Evolutionary conservation across 352 stramenopile genomes (phyloP), one percentile per base, ranked within the genome.

Genomic region (Phytophthora pluvialis): DNA sequence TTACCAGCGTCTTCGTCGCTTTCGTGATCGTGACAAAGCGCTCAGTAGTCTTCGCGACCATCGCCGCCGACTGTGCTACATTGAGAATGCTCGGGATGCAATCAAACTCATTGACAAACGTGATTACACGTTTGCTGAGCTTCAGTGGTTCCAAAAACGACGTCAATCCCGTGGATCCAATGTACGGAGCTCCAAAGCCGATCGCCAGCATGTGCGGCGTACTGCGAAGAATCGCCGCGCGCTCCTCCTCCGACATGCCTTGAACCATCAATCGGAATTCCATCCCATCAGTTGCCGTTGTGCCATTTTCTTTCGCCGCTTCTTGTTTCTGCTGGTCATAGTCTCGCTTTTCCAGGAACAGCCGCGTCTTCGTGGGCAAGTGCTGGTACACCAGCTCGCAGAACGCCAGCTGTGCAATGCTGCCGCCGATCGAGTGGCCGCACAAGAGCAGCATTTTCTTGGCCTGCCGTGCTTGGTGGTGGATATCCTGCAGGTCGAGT

Each of bases 51-150:
- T 93, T 96, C 1, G 84, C 78, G 21, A 93, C 29, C 73, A 94
- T 83, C 4, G 86, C 77, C 0, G 88, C 75, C 16, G 85, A 89
- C 48, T 96, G 86, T 0, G 86, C 86, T 9, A 94, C 74, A 53
- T 96, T 93, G 26, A 94, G 64, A 57, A 96, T 89, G 25, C 83
- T 85, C 3, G 88, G 88, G 48, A 96, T 93, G 66, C 86, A 96
- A 60, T 96, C 88, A 52, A 88, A 83, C 60, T 96, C 86, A 59
- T 96, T 94, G 16, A 96, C 88, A 46, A 96, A 81, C 31, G 85
- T 93, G 38, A 94, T 60, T 47, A 91, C 60, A 12, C 81, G 77
- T 43, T 80, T 78, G 1, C 56, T 69, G 16, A 94, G 62, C 1
- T 68, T 72, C n/a, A 93, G 49, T 9, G 72, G 48, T 29, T 78